Evolutionary conservation across 164 flowering plant species (phyloP).

Genomic region (Stephania japonica): DNA sequence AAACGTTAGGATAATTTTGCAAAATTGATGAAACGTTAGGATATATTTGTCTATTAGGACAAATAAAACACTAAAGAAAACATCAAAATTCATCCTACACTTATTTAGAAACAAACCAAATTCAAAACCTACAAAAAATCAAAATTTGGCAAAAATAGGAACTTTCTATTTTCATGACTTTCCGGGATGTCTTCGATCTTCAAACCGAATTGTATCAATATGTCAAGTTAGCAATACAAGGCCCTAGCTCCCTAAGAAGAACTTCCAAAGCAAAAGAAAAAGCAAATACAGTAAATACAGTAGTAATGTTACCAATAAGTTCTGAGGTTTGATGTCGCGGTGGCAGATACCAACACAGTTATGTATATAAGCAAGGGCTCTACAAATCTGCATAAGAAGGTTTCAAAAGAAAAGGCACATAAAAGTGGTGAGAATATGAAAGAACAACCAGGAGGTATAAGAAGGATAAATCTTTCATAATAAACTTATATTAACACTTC

Average conservation of each 20-base stretch:
- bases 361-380: slow-evolving; percentile 90
- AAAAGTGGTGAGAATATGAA: not conserved
- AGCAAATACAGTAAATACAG: not conserved
- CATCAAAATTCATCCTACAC: no score
- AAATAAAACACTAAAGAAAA: no score
- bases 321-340: slow-evolving; percentile 95
- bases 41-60: no score
- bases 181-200: no score
- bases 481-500: not conserved
- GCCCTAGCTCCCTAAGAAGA: not conserved
- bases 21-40: no score
- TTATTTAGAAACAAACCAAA: no score
- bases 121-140: no score
- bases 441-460: not conserved
- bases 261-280: not conserved
- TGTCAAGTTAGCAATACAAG: not conserved
- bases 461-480: not conserved
- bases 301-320: slow-evolving; percentile 59
- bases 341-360: slow-evolving; percentile 90
- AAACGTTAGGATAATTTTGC: no score
- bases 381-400: slow-evolving; percentile 62
- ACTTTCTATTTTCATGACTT: no score
- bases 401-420: not conserved
- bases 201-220: no score
- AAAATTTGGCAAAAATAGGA: no score